Conservation (phyloP, 2,329 filamentous ascomycete species). For the Clonostachys rosea region DNA sequence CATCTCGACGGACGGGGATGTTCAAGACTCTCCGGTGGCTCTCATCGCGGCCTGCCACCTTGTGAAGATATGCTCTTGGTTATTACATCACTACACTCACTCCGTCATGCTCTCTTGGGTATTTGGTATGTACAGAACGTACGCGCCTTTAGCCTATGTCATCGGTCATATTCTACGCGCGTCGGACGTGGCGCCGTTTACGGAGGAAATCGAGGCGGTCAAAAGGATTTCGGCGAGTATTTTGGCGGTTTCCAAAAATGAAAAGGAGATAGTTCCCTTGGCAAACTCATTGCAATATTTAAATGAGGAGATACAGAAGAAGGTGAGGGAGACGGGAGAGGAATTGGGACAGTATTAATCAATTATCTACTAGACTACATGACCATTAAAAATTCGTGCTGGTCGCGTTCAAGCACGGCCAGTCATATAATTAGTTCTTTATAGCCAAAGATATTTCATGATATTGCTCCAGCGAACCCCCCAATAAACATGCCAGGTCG, state of each 20-base stretch:
- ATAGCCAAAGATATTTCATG: no score
- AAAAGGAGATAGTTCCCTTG: constrained; percentile 16
- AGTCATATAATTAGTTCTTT: no score
- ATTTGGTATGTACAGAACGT: constrained; percentile 17
- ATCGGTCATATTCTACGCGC: constrained; percentile 13
- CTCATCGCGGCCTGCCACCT: constrained; percentile 14
- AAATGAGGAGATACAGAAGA: constrained; percentile 13
- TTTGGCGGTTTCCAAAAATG: constrained; percentile 7
- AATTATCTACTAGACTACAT: no score
- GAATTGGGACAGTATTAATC: no score
- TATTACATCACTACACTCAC: constrained; percentile 12
- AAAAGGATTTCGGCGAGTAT: constrained; percentile 9
- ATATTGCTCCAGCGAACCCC: no score
- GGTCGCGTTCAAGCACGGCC: no score
- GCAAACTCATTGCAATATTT: constrained; percentile 16
- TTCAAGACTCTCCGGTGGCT: constrained; percentile 18
- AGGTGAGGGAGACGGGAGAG: neutral
- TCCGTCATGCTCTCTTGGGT: constrained; percentile 13
- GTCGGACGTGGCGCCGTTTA: constrained; percentile 5
- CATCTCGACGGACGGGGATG: constrained; percentile 15
- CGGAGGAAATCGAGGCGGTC: constrained; percentile 12
- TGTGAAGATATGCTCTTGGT: constrained; percentile 8
- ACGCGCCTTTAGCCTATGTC: constrained; percentile 17
- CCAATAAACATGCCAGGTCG: no score
- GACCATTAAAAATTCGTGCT: no score